A percentile compares a stretch with the other conserved stretches of the same genome.
phyloP scores from a whole-genome alignment of 2,329 filamentous ascomycete genomes.

The Diaporthe vexans region DNA sequence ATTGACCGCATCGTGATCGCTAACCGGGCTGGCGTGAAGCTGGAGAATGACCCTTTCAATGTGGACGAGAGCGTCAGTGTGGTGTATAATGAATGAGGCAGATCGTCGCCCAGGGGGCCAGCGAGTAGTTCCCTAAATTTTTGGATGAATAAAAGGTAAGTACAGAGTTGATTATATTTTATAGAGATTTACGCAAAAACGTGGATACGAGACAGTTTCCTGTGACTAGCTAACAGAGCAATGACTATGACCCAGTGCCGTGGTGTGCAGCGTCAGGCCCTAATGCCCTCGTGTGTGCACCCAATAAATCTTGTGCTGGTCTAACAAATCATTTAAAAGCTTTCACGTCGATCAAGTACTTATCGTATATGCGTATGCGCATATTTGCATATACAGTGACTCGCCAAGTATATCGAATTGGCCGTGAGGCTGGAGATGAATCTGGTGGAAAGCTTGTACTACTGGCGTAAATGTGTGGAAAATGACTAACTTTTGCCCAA shows the following conservation, averaged over 20 bases:
- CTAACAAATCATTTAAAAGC: background rate
- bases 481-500: background rate
- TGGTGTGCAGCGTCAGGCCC: too few relatives aligned
- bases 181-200: background rate
- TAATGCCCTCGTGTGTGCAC: background rate
- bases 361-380: background rate
- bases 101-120: too few relatives aligned
- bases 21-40: background rate
- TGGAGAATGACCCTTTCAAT: conserved; percentile 15
- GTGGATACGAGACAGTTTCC: background rate
- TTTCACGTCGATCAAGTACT: background rate
- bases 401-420: background rate
- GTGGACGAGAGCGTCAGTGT: background rate
- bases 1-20: conserved; percentile 30
- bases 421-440: too few relatives aligned
- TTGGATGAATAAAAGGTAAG: too few relatives aligned
- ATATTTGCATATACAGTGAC: too few relatives aligned
- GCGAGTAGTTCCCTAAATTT: too few relatives aligned
- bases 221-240: background rate
- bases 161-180: background rate
- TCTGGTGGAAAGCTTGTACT: too few relatives aligned
- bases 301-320: background rate
- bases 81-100: too few relatives aligned
- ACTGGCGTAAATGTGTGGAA: background rate
- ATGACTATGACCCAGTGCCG: background rate